Percentiles rank a stretch among this genome's conserved stretches.
Conservation (phyloP, 176 grass and related monocot species). For the Rhynchospora breviuscula region DNA sequence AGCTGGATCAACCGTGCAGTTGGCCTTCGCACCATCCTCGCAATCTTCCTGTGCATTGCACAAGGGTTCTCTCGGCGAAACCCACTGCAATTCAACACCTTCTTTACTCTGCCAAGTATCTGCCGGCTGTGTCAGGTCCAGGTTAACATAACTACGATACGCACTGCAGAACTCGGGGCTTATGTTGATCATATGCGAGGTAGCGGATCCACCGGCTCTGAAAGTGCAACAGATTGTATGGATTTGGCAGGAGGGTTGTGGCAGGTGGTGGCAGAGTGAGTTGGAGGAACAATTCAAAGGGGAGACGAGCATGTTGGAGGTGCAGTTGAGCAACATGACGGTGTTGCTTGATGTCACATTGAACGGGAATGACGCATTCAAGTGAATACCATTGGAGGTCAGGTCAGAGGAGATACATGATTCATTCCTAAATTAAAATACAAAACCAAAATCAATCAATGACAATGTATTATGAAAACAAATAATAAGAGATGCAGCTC, state of each 20-base stretch:
- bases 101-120: conserved; percentile 33
- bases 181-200: conserved; percentile 38
- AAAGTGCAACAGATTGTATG: conserved; percentile 74
- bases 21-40: conserved; percentile 48
- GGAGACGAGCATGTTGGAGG: conserved; percentile 35
- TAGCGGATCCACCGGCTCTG: conserved; percentile 53
- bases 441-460: not conserved
- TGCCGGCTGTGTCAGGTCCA: conserved; percentile 36
- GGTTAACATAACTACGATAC: conserved; percentile 67
- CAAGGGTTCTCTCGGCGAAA: conserved; percentile 50
- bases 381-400: not conserved
- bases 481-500: no score
- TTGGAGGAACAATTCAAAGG: conserved; percentile 59
- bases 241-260: conserved; percentile 29
- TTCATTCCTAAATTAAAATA: not conserved
- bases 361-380: conserved; percentile 45
- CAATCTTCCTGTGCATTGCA: conserved; percentile 58
- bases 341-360: conserved; percentile 76
- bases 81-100: conserved; percentile 66
- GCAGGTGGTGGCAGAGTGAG: conserved; percentile 64
- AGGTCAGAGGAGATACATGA: not conserved
- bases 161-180: conserved; percentile 42
- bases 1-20: conserved; percentile 32
- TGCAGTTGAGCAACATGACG: conserved; percentile 81
- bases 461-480: not conserved